These are phyloP conservation scores for Botrytis squamosa DNA, from an alignment of 2,329 filamentous ascomycete species.

Conservation along the genomic window DNA sequence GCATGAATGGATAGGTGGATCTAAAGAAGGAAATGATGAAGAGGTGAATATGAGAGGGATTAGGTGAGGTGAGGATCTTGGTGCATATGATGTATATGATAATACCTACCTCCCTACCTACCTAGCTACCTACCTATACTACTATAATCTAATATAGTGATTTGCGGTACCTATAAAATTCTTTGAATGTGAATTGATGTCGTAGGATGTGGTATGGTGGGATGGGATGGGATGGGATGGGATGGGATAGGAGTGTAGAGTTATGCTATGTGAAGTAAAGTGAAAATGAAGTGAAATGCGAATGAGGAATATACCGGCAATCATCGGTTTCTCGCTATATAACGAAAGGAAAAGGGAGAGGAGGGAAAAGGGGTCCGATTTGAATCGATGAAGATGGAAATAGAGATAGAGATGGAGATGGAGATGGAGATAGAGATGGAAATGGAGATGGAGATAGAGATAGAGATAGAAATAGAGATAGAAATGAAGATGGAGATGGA, in stretches of 20 bases:
- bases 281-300: no score
- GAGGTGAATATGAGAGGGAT: background rate
- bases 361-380: background rate
- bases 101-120: background rate
- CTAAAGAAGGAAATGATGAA: background rate
- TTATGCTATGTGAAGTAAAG: background rate
- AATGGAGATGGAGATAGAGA: background rate
- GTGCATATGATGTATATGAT: background rate
- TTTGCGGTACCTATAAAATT: background rate
- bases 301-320: background rate
- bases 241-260: background rate
- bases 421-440: background rate
- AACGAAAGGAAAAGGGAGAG: background rate
- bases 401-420: background rate
- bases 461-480: background rate
- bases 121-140: background rate
- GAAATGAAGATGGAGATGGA: background rate
- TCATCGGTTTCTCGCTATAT: background rate
- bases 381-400: background rate
- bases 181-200: background rate
- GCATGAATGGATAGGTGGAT: background rate
- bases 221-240: background rate
- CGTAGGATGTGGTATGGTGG: background rate
- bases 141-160: constrained; percentile 6
- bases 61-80: background rate